Base-by-base conservation (phyloP, 192 early-diverging fungal genomes). In the Dissophora globulifera region DNA sequence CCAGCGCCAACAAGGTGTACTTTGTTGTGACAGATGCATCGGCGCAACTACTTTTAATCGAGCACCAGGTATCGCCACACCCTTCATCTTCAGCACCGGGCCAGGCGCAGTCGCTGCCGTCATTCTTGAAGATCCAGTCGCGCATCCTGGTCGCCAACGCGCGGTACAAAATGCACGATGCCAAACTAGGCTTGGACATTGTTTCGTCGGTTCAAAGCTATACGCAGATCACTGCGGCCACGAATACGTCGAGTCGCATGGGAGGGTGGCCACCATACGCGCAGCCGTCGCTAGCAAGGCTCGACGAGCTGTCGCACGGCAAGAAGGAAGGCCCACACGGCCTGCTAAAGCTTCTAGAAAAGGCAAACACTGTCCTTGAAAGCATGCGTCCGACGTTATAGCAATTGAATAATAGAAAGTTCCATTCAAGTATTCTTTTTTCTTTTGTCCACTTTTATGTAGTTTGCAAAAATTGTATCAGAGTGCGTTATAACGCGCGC, bases 1-100 rank as follows among this genome's bases (percentile, higher is more conserved):
- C 27, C 16, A 22, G 50, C 17, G 29, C 54, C 15, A 65, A 53
- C 50, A 75, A 57, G 43, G 45, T 32, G 3, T 76, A 59, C 23
- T 43, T 76, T 12, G 50, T 67, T 26, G 72, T 52, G 2, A 67
- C 72, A 6, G 72, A 76, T 48, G 17, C 51, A 3, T 62, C 72
- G 9, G 61, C 30, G 19, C 43, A 51, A 5, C 25, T 76, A 0
- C 6, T 76, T 4, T 30, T 76, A 12, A 40, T 76, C 7, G 72
- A 76, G 25, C 50, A 67, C 38, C 72, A 76, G 26, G 22, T 74
- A 1, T 50, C 69, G 0, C 12, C 35, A 1, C 3, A 19, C 0
- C 25, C 15, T 3, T 27, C 67, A 20, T 30, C 30, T 3, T 22
- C 52, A 15, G 9, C 61, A 29, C 5, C 41, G 26, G 38, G 7